Conservation (phyloP, 192 early-diverging fungal genomes). For the Backusella morwellensis region DNA sequence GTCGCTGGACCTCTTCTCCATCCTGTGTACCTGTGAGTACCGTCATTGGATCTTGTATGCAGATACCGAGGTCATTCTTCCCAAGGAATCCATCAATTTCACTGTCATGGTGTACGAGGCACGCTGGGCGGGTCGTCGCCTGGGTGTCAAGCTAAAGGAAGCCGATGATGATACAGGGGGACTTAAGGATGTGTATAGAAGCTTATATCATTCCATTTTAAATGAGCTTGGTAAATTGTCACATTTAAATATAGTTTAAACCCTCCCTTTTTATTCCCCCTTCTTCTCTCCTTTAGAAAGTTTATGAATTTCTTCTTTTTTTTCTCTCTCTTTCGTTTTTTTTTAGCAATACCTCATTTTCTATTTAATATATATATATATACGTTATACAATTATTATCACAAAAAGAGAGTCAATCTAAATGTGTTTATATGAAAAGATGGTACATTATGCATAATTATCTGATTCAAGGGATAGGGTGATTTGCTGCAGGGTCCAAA, state of each 20-base stretch:
- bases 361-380: too few relatives aligned
- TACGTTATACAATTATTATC: too few relatives aligned
- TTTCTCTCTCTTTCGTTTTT: too few relatives aligned
- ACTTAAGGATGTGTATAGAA: not conserved
- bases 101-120: slow-evolving; percentile 23
- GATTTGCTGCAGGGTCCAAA: too few relatives aligned
- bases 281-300: too few relatives aligned
- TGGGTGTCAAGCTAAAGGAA: slow-evolving; percentile 28
- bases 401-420: too few relatives aligned
- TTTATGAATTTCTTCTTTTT: too few relatives aligned
- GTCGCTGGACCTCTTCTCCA: not conserved
- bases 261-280: not conserved
- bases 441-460: too few relatives aligned
- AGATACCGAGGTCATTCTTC: not conserved
- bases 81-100: slow-evolving; percentile 7
- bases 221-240: not conserved
- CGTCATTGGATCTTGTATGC: not conserved
- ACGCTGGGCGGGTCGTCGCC: slow-evolving; percentile 19
- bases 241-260: slow-evolving; percentile 1
- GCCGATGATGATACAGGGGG: not conserved
- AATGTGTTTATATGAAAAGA: too few relatives aligned
- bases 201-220: not conserved
- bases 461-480: too few relatives aligned
- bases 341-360: too few relatives aligned
- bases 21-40: not conserved